Conservation (phyloP, 1,139 yeast genomes). For the Yamadazyma spencermartinsiae region DNA sequence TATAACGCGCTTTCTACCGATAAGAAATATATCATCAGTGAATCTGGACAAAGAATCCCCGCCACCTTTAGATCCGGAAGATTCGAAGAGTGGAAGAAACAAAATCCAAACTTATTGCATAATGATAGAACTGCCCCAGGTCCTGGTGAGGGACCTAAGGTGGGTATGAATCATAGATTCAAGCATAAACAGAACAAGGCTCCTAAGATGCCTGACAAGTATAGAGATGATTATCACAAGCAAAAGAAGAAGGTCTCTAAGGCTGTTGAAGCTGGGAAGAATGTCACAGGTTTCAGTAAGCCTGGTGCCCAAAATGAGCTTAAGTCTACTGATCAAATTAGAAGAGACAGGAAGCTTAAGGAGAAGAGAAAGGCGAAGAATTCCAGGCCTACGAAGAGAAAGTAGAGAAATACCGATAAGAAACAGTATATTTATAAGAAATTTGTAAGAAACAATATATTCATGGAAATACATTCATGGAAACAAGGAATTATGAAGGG, state of each 20-base stretch:
- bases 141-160: conserved; percentile 15
- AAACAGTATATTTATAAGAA: neutral
- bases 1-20: conserved; percentile 79
- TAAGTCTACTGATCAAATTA: conserved; percentile 68
- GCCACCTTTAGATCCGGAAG: conserved; percentile 91
- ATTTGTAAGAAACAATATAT: neutral
- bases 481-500: no score
- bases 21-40: conserved; percentile 88
- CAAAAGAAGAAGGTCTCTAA: conserved; percentile 83
- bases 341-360: conserved; percentile 69
- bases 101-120: conserved; percentile 24
- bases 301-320: conserved; percentile 61
- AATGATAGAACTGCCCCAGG: neutral
- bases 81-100: conserved; percentile 86
- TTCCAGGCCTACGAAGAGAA: conserved; percentile 63
- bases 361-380: conserved; percentile 82
- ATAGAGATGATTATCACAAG: conserved; percentile 79
- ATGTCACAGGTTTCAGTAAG: conserved; percentile 67
- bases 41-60: conserved; percentile 90
- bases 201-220: conserved; percentile 87
- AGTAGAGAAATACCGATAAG: conserved; percentile 12
- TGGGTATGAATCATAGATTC: conserved; percentile 45
- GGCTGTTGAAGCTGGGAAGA: conserved; percentile 75
- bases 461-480: neutral
- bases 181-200: conserved; percentile 76